Evolutionary conservation across 1,284 basidiomycete genomes (phyloP).

Genomic region (Cryptococcus sp.): DNA sequence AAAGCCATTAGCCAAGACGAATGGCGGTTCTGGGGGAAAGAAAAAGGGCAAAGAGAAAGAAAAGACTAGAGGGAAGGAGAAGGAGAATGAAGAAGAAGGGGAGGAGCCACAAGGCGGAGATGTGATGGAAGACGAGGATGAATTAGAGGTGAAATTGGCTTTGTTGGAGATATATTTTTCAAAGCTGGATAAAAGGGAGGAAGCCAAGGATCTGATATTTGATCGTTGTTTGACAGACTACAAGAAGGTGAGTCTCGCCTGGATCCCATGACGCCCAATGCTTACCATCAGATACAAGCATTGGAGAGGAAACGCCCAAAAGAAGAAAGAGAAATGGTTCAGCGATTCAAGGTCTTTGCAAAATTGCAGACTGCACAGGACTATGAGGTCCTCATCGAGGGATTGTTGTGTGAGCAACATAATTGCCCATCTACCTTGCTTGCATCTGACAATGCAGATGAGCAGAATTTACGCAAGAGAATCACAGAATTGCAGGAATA

Average conservation of each 20-base stretch:
- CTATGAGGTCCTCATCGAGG: constrained; percentile 82
- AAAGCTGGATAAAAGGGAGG: constrained; percentile 79
- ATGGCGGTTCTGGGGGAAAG: neutral
- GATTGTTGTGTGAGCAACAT: constrained; percentile 70
- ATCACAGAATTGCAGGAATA: constrained; percentile 87
- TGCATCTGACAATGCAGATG: constrained; percentile 55
- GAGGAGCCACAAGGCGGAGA: constrained; percentile 68
- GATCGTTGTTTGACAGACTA: constrained; percentile 89
- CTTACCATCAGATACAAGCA: constrained; percentile 66
- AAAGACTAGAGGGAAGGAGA: constrained; percentile 63
- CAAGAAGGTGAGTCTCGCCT: constrained; percentile 66
- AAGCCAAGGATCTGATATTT: constrained; percentile 87
- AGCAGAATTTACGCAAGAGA: constrained; percentile 73
- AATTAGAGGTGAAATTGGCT: constrained; percentile 82
- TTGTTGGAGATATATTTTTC: constrained; percentile 90
- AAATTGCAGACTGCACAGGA: constrained; percentile 87
- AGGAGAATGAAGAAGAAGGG: constrained; percentile 64
- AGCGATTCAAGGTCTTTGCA: constrained; percentile 87
- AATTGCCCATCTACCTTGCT: too few relatives aligned
- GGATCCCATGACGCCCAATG: neutral
- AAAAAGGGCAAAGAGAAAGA: constrained; percentile 52
- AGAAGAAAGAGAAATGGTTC: constrained; percentile 86
- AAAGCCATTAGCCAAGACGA: neutral
- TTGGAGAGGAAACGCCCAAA: constrained; percentile 83
- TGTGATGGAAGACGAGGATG: constrained; percentile 77